Base-by-base conservation (phyloP, 192 early-diverging fungal genomes). In the Linnemannia exigua region DNA sequence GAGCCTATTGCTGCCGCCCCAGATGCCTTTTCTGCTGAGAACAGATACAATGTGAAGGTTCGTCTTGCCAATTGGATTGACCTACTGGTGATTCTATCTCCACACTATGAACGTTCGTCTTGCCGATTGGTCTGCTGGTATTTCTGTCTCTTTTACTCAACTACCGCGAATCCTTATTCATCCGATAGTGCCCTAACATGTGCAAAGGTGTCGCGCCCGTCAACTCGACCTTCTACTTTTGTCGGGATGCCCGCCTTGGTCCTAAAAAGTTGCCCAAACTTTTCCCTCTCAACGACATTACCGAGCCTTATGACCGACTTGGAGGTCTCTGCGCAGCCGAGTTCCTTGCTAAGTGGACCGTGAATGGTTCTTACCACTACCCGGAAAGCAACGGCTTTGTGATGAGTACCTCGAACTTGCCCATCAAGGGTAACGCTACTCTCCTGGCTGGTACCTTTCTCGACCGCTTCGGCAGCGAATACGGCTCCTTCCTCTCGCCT, bases 391-490 rank as follows among this genome's bases (percentile, higher is more conserved):
- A 72, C 1, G 80, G 80, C 25, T 82, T 82, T 35, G 31, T 70
- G 58, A 33, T 82, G 44, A 52, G 58, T 25, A 72, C 51, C 67
- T 14, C 15, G 25, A 54, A 38, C 7, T 2, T 47, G 11, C 74
- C 80, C 38, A 82, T 82, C 35, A 31, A 82, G 69, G 80, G 80
- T 25, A 76, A 71, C 37, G 22, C 52, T 15, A 76, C 74, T 16
- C 67, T 82, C 37, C 51, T 38, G 8, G 1, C 20, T 0, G 80
- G 74, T 16, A 51, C 58, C 5, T 41, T 82, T 61, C 2, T 84
- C 11, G 82, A 84, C 70, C 82, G 77, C 41, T 84, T 84, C 46
- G 82, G 82, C 41, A 79, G 71, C 19, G 82, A 84, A 68, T 84
- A 79, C 48, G 82, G 82, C 38, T 15, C 38, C 15, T 84, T 44